Conservation (phyloP, 2,329 filamentous ascomycete genomes). For the Stylonectria norvegica region DNA sequence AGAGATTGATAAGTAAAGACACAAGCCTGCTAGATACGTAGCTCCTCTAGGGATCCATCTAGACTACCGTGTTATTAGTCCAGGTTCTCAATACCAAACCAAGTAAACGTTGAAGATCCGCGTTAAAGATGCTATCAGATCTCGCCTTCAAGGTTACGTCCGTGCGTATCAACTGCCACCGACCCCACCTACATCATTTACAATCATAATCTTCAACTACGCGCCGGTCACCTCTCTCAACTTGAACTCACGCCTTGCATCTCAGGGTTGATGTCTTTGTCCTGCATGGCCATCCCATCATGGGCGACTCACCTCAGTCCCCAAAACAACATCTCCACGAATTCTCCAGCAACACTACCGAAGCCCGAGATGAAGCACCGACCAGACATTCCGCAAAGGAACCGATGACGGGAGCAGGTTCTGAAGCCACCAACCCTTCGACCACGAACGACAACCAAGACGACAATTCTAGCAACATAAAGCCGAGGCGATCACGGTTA, state of each 20-base stretch:
- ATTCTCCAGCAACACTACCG: slow-evolving; percentile 42
- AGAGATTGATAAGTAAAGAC: too few species aligned
- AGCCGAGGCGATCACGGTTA: slow-evolving; percentile 31
- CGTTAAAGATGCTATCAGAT: too few species aligned
- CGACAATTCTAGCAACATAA: slow-evolving; percentile 20
- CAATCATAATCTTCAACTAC: not conserved
- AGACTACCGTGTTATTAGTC: too few species aligned
- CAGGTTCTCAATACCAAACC: too few species aligned
- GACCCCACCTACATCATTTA: not conserved
- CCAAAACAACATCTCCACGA: slow-evolving; percentile 47
- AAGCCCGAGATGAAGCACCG: slow-evolving; percentile 6
- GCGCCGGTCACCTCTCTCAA: not conserved
- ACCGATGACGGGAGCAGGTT: slow-evolving; percentile 1
- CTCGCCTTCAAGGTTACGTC: too few species aligned
- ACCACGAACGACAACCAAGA: slow-evolving; percentile 9
- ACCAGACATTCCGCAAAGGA: slow-evolving; percentile 4
- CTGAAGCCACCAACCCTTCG: not conserved
- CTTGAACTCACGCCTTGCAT: slow-evolving; percentile 1
- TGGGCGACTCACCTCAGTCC: slow-evolving; percentile 33
- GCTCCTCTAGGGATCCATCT: too few species aligned
- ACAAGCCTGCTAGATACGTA: too few species aligned
- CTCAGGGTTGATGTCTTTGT: slow-evolving; percentile 7
- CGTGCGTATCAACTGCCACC: slow-evolving; percentile 1
- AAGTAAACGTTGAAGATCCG: too few species aligned
- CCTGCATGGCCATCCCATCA: slow-evolving; percentile 27